Evolutionary conservation across 495 filamentous ascomycete species (phyloP).

Genomic region (Podospora conica): DNA sequence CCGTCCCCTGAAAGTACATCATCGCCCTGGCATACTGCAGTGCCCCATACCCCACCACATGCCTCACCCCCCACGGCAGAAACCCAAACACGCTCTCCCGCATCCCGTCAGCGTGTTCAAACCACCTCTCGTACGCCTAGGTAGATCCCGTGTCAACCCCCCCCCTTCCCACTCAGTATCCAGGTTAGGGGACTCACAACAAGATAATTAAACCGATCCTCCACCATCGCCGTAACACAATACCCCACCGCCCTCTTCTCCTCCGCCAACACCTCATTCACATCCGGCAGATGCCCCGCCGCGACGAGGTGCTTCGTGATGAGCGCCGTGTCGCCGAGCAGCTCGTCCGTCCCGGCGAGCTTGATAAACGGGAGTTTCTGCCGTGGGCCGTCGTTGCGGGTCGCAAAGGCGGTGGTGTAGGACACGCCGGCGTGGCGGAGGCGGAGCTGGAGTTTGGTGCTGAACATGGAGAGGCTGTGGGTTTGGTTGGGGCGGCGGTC

Average conservation of each 20-base stretch:
- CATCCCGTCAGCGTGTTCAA: conserved; percentile 48
- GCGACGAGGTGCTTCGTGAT: conserved; percentile 39
- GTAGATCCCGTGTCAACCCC: not conserved
- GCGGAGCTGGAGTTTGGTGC: conserved; percentile 51
- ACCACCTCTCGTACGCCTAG: conserved; percentile 42
- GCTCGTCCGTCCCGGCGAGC: conserved; percentile 16
- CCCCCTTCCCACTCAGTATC: not conserved
- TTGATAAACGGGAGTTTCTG: conserved; percentile 51
- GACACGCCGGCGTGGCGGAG: conserved; percentile 43
- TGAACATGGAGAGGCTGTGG: conserved; percentile 52
- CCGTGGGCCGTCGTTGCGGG: conserved; percentile 32
- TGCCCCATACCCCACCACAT: conserved; percentile 37
- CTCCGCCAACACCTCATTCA: conserved; percentile 32
- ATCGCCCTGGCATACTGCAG: conserved; percentile 35
- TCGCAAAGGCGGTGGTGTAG: conserved; percentile 39
- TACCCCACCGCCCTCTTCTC: conserved; percentile 36
- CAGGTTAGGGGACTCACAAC: conserved; percentile 29
- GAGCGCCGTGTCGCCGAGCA: conserved; percentile 41
- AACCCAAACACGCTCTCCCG: conserved; percentile 34
- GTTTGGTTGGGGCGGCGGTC: conserved; percentile 5
- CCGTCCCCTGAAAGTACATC: conserved; percentile 47
- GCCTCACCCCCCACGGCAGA: conserved; percentile 42
- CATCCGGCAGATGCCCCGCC: conserved; percentile 31
- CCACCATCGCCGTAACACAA: conserved; percentile 41
- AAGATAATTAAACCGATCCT: conserved; percentile 51